phyloP scores from a whole-genome alignment of 768 basidiomycete species.

The Rhodotorula sphaerocarpa region DNA sequence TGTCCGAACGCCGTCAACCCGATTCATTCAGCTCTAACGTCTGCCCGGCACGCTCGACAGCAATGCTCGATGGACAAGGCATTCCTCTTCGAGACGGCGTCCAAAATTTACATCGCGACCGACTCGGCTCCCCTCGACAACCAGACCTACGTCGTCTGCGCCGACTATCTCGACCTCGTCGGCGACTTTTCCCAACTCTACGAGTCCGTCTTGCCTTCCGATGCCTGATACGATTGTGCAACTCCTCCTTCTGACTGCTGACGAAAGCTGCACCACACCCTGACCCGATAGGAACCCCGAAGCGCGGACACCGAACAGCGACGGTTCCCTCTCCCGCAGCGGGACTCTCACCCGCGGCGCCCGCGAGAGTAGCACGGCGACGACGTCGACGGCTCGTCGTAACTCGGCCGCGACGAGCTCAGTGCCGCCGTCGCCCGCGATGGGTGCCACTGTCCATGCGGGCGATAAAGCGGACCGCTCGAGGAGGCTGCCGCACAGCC shows the following conservation, averaged over 20 bases:
- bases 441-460: neutral
- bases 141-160: constrained; percentile 77
- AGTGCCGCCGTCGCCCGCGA: neutral
- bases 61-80: constrained; percentile 89
- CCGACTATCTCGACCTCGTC: constrained; percentile 80
- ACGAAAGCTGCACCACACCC: too few species aligned
- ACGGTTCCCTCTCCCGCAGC: constrained; percentile 13
- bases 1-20: too few species aligned
- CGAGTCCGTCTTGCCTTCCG: constrained; percentile 53
- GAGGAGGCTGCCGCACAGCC: constrained; percentile 17
- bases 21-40: neutral
- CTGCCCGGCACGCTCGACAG: constrained; percentile 44
- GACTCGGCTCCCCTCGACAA: constrained; percentile 86
- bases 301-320: neutral
- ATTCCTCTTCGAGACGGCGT: constrained; percentile 79
- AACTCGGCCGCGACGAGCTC: neutral
- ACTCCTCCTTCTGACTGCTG: too few species aligned
- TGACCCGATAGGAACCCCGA: neutral
- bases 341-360: neutral
- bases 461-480: neutral
- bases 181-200: constrained; percentile 79
- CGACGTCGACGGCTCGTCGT: too few species aligned
- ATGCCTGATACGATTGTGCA: too few species aligned
- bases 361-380: neutral
- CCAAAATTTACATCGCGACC: constrained; percentile 82